Conservation (phyloP, 176 grass and related monocot genomes). For the Zoysia japonica region DNA sequence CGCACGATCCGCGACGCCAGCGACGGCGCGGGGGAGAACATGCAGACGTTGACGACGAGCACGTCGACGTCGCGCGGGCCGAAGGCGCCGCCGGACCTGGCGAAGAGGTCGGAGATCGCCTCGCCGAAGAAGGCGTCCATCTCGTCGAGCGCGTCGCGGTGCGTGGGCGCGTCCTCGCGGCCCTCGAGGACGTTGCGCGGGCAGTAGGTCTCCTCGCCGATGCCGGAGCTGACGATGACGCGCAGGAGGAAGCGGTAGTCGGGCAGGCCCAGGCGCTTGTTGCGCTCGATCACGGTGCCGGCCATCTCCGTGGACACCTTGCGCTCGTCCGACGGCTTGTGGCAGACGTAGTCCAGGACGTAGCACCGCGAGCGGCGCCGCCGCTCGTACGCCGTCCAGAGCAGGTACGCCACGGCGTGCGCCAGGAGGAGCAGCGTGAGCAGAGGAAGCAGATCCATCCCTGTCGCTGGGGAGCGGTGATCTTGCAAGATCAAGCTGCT, state of each 20-base stretch:
- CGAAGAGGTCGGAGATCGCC: constrained; percentile 38
- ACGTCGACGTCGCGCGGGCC: constrained; percentile 48
- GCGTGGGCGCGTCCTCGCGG: constrained; percentile 41
- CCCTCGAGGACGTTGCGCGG: constrained; percentile 38
- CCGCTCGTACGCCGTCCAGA: neutral
- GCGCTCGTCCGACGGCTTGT: constrained; percentile 48
- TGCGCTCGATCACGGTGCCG: constrained; percentile 32
- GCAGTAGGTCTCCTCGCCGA: constrained; percentile 63
- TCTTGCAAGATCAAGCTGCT: no score
- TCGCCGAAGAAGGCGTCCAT: constrained; percentile 51
- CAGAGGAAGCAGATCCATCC: no score
- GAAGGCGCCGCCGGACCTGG: constrained; percentile 1
- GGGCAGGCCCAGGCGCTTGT: constrained; percentile 3
- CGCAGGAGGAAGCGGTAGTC: constrained; percentile 59
- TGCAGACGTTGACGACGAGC: constrained; percentile 55
- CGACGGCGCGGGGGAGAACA: constrained; percentile 65
- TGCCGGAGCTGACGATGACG: constrained; percentile 49
- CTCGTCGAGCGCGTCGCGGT: constrained; percentile 55
- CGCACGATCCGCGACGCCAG: constrained; percentile 49
- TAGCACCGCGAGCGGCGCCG: constrained; percentile 42
- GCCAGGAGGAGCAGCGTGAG: no score
- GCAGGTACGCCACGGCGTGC: neutral
- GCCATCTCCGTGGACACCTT: constrained; percentile 37
- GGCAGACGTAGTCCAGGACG: constrained; percentile 65
- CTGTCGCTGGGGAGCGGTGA: no score